Conservation (phyloP, 2,329 filamentous ascomycete genomes). For the Aspergillus arachidicola region DNA sequence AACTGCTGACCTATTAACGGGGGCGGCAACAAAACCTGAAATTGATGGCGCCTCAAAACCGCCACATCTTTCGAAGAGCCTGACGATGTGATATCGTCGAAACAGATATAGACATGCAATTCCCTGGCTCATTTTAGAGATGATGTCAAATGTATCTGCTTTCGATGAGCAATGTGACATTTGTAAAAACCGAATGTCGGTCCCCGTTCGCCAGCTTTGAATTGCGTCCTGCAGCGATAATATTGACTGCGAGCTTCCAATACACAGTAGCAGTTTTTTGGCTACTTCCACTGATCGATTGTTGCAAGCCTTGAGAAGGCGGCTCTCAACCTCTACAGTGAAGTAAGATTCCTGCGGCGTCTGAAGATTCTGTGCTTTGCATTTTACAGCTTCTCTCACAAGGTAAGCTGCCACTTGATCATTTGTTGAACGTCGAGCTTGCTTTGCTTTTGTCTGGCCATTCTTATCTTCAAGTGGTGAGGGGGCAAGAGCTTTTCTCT, state of each 20-base stretch:
- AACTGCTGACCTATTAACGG: neutral
- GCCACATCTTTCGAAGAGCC: neutral
- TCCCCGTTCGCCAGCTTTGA: neutral
- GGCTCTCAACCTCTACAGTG: neutral
- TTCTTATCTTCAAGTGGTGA: too few relatives aligned
- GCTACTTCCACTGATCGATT: too few relatives aligned
- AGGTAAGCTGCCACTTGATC: neutral
- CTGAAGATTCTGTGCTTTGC: neutral
- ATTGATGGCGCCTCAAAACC: neutral
- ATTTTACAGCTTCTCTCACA: neutral
- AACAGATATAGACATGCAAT: neutral
- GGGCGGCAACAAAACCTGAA: neutral
- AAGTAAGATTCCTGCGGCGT: neutral
- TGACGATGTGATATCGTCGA: neutral
- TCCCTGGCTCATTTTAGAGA: neutral
- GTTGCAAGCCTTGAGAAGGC: neutral
- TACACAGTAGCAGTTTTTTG: neutral
- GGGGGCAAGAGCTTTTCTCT: too few relatives aligned
- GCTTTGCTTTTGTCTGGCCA: neutral
- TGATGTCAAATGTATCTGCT: neutral
- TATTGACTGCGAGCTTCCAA: neutral
- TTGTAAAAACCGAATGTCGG: neutral
- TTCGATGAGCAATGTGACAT: neutral
- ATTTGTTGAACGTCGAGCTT: neutral
- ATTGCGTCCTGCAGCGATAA: neutral